Evolutionary conservation across 2,329 filamentous ascomycete genomes (phyloP).

Genomic region (Curvularia sp.): DNA sequence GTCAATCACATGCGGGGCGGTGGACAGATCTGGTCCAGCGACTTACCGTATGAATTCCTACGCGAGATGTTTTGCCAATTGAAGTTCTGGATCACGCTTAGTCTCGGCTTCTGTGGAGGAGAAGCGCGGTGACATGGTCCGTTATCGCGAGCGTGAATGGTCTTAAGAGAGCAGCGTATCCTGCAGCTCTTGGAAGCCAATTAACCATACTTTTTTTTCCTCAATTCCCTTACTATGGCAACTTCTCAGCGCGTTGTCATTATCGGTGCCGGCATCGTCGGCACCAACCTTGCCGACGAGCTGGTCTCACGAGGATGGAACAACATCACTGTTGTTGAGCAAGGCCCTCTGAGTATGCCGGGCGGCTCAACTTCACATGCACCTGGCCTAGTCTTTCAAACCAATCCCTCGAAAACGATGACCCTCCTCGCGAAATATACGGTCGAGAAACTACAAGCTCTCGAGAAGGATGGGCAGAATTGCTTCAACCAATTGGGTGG

Average conservation of each 20-base stretch:
- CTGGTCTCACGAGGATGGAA: constrained; percentile 67
- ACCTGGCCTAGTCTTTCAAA: constrained; percentile 70
- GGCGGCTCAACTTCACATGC: constrained; percentile 71
- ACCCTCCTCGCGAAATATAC: constrained; percentile 67
- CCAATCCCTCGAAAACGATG: constrained; percentile 65
- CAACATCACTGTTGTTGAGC: constrained; percentile 69
- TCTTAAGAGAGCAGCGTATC: constrained; percentile 21
- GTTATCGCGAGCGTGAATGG: constrained; percentile 31
- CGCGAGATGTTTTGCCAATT: constrained; percentile 34
- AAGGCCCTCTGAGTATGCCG: constrained; percentile 67
- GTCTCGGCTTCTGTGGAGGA: constrained; percentile 26
- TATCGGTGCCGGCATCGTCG: constrained; percentile 68
- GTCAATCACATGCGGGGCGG: constrained; percentile 35
- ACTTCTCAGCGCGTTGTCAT: constrained; percentile 52
- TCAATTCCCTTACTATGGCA: constrained; percentile 27
- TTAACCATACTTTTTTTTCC: constrained; percentile 4
- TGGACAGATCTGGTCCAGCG: constrained; percentile 13
- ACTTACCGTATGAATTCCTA: constrained; percentile 23
- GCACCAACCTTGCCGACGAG: constrained; percentile 69
- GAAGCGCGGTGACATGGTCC: constrained; percentile 25
- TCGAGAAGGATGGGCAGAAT: constrained; percentile 52
- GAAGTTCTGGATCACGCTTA: constrained; percentile 34
- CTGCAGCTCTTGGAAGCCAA: constrained; percentile 5
- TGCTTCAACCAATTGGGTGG: constrained; percentile 71
- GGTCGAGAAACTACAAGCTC: constrained; percentile 64